Base-by-base conservation (phyloP, 257 asterid species). In the Primulina tabacum region DNA sequence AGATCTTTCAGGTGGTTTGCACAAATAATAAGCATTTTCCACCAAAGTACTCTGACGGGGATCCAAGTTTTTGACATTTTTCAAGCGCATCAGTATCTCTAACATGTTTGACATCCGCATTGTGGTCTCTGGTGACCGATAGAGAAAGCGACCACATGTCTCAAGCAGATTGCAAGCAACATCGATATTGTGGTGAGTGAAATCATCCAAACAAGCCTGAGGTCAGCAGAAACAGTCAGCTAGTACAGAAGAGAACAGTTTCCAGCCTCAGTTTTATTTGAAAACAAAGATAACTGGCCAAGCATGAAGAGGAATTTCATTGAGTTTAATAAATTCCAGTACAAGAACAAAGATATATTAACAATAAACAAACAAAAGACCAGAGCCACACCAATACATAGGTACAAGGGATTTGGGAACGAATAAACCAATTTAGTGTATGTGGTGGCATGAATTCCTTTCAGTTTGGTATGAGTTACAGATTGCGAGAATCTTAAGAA, bases 1-100 rank as follows among this genome's bases (percentile, higher is more conserved):
- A 76, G 99, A 94, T 85, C 93, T 89, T 88, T 94, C 99, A 60
- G 97, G 99, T 61, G 99, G 99, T 78, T 91, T 94, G 71, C 97
- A 89, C 86, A 94, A 81, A 82, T 94, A 94, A 80, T 94, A 94
- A 64, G 99, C 99, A 83, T 94, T 94, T 85, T 94, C 99, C 35
- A 88, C 99, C 63, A 89, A 79, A 50, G 97, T 94, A 77, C 95
- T 91, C 76, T 94, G 99, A 62, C 96, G 97, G 71, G 99, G 99
- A 80, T 94, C 99, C 89, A 94, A 80, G 81, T 94, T 91, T 81
- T 94, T 94, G 0, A 94, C 99, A 78, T 94, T 94, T 86, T 91
- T 94, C 81, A 94, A 77, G 66, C 99, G 97, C 97, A 94, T 94
- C 76, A 94, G 81, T 85, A 91, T 86, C 84, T 94, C 97, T 78